Base-by-base conservation (phyloP, 2,329 filamentous ascomycete species). In the Pseudogymnoascus sp. region DNA sequence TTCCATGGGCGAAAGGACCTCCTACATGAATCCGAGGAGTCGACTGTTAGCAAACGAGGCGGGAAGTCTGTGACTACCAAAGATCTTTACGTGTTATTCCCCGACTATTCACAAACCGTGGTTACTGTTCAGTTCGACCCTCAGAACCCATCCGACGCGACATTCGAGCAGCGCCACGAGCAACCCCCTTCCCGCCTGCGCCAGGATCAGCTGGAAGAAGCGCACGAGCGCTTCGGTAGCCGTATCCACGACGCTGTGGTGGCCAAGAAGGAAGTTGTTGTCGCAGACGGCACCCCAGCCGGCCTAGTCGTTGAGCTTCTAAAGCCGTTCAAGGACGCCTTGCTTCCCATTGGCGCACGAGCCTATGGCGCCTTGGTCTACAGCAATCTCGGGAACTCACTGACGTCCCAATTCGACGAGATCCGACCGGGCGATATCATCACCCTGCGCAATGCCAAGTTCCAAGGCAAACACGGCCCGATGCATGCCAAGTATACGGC, bases 61-160 rank as follows among this genome's bases (percentile, higher is more conserved):
- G 87, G 89, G 25, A 88, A 87, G 73, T 86, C 86, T 0, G 83
- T 82, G 1, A 79, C 96, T 18, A 90, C 88, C 5, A 93, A 93
- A 68, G 87, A 93, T 65, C 82, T 97, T 43, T 95, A 89, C 69
- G 80, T 97, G n/a, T 78, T 99, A 7, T 99, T 91, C 78, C 88
- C 92, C 71, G 95, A 99, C 77, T 99, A 99, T 75, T 97, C 93
- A 16, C 95, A 97, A 74, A 97, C 93, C 0, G 82, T 96, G 67
- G 84, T 99, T 70, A 91, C 88, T 0, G 89, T 88, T 16, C 87
- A 83, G 60, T 97, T 89, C 74, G 90, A 96, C 73, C 80, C 87
- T 1, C 84, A 86, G 62, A 87, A 96, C 72, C 83, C 89, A 2
- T 79, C 84, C 1, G 88, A 93, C 70, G 88, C 88, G 9, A 79